A percentile compares a stretch with the other conserved stretches of the same genome.
These are phyloP conservation scores for Gymnopilus junonius DNA, from an alignment of 768 basidiomycete genomes.

Conservation along the genomic window DNA sequence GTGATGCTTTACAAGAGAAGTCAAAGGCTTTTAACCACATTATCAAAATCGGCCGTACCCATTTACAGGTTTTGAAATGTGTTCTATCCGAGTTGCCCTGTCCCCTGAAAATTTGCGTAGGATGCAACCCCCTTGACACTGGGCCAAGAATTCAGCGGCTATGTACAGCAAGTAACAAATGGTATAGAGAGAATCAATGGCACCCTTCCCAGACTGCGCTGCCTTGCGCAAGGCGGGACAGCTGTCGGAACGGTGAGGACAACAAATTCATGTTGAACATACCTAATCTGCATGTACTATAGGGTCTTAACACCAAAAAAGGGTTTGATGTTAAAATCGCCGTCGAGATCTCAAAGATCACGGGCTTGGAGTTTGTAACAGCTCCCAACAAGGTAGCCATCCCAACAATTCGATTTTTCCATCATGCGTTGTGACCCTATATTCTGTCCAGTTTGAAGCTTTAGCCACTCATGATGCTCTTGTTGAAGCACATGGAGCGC, in stretches of 20 bases:
- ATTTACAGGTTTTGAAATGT: slow-evolving; percentile 66
- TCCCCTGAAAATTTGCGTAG: slow-evolving; percentile 41
- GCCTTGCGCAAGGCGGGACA: slow-evolving; percentile 96
- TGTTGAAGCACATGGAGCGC: slow-evolving; percentile 95
- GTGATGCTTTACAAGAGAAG: slow-evolving; percentile 84
- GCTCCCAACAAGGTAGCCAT: slow-evolving; percentile 92
- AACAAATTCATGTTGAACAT: neutral
- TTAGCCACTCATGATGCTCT: slow-evolving; percentile 98
- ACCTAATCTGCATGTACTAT: slow-evolving; percentile 13
- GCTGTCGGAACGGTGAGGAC: slow-evolving; percentile 92
- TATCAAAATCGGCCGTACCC: slow-evolving; percentile 98
- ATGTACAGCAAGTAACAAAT: slow-evolving; percentile 93
- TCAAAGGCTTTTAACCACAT: slow-evolving; percentile 84
- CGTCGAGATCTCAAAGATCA: slow-evolving; percentile 86
- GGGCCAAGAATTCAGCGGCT: slow-evolving; percentile 98
- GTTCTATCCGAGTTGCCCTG: neutral
- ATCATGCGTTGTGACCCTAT: slow-evolving; percentile 2
- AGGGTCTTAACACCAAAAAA: slow-evolving; percentile 96
- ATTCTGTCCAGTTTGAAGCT: slow-evolving; percentile 81
- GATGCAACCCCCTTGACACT: slow-evolving; percentile 98
- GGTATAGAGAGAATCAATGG: slow-evolving; percentile 85
- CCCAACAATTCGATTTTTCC: neutral
- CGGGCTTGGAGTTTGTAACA: slow-evolving; percentile 90
- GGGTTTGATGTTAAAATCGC: slow-evolving; percentile 97
- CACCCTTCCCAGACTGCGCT: slow-evolving; percentile 82